These are phyloP conservation scores for Cunninghamia lanceolata DNA, from an alignment of 75 land plant genomes.

Conservation along the genomic window DNA sequence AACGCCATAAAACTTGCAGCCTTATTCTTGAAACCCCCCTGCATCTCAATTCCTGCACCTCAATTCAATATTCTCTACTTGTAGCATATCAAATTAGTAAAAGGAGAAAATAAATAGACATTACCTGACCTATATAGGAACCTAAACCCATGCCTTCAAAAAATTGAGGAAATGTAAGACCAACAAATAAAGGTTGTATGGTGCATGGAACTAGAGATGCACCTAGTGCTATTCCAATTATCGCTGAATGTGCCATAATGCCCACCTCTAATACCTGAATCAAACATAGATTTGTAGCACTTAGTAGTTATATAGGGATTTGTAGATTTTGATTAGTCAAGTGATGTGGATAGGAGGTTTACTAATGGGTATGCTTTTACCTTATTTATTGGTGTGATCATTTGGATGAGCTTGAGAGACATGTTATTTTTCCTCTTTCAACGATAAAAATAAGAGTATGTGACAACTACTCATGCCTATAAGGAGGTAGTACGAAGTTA, in stretches of 20 bases:
- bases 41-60: neutral
- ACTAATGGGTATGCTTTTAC: too few species aligned
- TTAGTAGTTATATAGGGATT: too few species aligned
- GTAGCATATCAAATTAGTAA: neutral
- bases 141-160: conserved; percentile 46
- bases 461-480: too few species aligned
- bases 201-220: conserved; percentile 40
- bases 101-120: neutral
- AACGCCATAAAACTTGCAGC: conserved; percentile 23
- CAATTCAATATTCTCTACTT: neutral
- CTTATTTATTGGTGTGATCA: too few species aligned
- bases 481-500: too few species aligned
- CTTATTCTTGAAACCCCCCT: conserved; percentile 18
- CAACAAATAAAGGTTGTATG: conserved; percentile 29
- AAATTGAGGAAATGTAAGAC: conserved; percentile 40
- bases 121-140: conserved; percentile 31
- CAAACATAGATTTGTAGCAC: too few species aligned
- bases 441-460: too few species aligned
- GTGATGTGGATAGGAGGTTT: too few species aligned
- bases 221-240: conserved; percentile 43
- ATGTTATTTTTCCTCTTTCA: too few species aligned
- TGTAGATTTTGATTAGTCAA: too few species aligned
- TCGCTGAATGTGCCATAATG: conserved; percentile 36
- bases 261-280: conserved; percentile 40
- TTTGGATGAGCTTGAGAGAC: too few species aligned